These are phyloP conservation scores for Alternaria longipes DNA, from an alignment of 2,329 filamentous ascomycete genomes.

Conservation along the genomic window DNA sequence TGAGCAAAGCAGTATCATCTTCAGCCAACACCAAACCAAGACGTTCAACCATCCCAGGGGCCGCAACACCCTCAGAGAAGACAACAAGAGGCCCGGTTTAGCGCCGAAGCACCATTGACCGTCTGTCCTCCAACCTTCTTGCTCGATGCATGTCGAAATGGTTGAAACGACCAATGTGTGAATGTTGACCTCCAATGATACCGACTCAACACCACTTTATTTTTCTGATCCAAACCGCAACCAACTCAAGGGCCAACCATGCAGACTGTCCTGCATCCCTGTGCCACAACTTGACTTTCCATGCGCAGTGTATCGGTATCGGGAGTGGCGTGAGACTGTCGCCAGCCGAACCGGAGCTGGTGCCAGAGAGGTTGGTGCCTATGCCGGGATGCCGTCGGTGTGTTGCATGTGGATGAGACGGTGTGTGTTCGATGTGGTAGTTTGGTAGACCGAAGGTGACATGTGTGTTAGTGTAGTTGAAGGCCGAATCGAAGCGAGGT, in stretches of 20 bases:
- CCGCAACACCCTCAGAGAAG: conserved; percentile 2
- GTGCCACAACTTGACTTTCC: conserved; percentile 3
- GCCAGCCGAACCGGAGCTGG: conserved; percentile 2
- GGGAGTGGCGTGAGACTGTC: conserved; percentile 4
- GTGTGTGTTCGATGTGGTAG: background rate
- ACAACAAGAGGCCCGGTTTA: conserved; percentile 18
- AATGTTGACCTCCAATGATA: background rate
- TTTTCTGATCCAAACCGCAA: conserved; percentile 14
- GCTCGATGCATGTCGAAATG: conserved; percentile 1
- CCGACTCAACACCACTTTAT: conserved; percentile 2
- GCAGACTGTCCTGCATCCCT: conserved; percentile 9
- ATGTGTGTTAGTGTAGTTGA: background rate
- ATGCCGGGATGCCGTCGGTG: background rate
- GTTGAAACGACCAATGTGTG: background rate
- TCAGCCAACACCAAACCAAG: background rate
- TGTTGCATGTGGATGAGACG: background rate
- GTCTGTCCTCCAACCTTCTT: conserved; percentile 22
- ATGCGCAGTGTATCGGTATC: background rate
- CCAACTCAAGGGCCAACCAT: conserved; percentile 8
- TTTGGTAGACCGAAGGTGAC: background rate
- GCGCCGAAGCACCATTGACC: conserved; percentile 13
- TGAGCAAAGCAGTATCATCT: background rate
- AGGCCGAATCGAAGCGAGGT: background rate
- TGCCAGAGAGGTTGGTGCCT: conserved; percentile 4
- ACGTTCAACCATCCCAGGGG: conserved; percentile 3